Percentiles rank a stretch among this genome's conserved stretches.
These are phyloP conservation scores for Babesia ovata DNA, from an alignment of 169 alveolate species.

Conservation along the genomic window DNA sequence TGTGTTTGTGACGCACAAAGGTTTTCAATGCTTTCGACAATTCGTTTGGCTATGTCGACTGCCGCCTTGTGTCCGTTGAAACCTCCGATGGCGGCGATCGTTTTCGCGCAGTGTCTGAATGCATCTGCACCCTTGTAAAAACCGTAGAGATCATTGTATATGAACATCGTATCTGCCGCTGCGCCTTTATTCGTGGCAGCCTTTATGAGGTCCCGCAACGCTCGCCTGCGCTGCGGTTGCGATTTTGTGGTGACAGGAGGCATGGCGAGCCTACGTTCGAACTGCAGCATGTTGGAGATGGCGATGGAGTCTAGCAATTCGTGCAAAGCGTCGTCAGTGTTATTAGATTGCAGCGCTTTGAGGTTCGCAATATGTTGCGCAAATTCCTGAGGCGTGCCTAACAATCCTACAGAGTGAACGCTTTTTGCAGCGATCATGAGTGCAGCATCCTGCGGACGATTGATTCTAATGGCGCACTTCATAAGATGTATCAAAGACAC, in stretches of 20 bases:
- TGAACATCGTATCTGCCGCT: background rate
- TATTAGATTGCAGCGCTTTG: background rate
- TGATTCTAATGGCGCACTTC: conserved; percentile 4
- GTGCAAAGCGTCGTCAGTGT: background rate
- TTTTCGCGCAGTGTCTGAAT: conserved; percentile 6
- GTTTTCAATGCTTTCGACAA: background rate
- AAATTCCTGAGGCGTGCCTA: conserved; percentile 23
- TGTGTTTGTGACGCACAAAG: background rate
- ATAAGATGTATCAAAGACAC: conserved; percentile 22
- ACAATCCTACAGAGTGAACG: conserved; percentile 11
- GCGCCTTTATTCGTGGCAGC: background rate
- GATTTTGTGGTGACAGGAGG: conserved; percentile 31
- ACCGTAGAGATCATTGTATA: conserved; percentile 15
- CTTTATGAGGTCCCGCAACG: conserved; percentile 20
- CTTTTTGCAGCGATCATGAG: conserved; percentile 10
- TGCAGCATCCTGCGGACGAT: background rate
- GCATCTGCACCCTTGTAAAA: conserved; percentile 12
- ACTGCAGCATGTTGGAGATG: conserved; percentile 21
- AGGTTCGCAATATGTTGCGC: conserved; percentile 15
- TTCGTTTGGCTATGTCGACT: conserved; percentile 13
- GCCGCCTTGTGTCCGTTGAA: conserved; percentile 36
- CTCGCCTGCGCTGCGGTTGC: conserved; percentile 24
- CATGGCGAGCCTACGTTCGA: conserved; percentile 6
- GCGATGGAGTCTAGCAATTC: conserved; percentile 8
- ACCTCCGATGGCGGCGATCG: conserved; percentile 14